Evolutionary conservation across 495 filamentous ascomycete genomes (phyloP).

Genomic region (Oidiodendron maius): DNA sequence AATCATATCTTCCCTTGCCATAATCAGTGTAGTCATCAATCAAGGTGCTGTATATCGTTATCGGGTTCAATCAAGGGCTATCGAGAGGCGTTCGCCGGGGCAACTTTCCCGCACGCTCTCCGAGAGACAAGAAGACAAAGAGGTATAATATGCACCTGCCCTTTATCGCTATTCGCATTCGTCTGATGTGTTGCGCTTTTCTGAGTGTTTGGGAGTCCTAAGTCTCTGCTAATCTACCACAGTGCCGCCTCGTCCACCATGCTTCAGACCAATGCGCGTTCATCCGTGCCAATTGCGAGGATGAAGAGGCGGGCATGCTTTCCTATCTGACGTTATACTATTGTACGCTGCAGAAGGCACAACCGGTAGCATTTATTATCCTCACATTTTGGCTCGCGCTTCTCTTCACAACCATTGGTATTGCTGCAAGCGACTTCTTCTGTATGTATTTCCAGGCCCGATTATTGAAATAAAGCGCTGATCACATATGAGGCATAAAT

Average conservation of each 20-base stretch:
- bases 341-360: slow-evolving; percentile 64
- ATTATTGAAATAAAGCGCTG: too few relatives aligned
- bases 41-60: slow-evolving; percentile 14
- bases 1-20: slow-evolving; percentile 25
- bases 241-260: slow-evolving; percentile 79
- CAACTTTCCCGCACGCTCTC: slow-evolving; percentile 12
- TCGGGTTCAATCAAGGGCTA: slow-evolving; percentile 13
- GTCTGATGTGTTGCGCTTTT: background rate
- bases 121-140: slow-evolving; percentile 26
- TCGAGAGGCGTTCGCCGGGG: slow-evolving; percentile 16
- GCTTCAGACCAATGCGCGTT: slow-evolving; percentile 72
- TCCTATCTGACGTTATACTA: slow-evolving; percentile 92
- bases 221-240: background rate
- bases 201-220: too few relatives aligned
- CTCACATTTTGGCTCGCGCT: slow-evolving; percentile 80
- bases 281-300: slow-evolving; percentile 71
- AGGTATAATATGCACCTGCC: slow-evolving; percentile 16
- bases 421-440: slow-evolving; percentile 96
- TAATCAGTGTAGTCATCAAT: slow-evolving; percentile 20
- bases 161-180: background rate
- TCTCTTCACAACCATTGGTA: slow-evolving; percentile 96
- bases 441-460: too few relatives aligned
- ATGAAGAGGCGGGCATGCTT: slow-evolving; percentile 84
- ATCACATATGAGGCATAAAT: slow-evolving; percentile 68
- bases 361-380: slow-evolving; percentile 70